Evolutionary conservation across 176 grass and related monocot genomes (phyloP).

Genomic region (Avena atlantica): DNA sequence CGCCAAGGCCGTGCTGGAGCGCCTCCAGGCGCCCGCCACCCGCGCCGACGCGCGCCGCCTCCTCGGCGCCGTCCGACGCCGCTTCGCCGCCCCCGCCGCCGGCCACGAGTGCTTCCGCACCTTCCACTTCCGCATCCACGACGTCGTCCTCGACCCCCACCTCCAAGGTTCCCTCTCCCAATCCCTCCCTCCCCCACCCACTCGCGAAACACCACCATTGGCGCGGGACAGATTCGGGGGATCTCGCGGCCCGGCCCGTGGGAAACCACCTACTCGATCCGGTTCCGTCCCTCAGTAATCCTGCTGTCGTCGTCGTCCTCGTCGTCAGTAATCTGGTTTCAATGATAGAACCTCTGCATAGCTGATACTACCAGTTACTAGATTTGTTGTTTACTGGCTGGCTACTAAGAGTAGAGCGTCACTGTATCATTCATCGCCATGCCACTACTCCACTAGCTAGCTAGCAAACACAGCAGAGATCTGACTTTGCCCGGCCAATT

Average conservation of each 20-base stretch:
- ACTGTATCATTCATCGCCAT: neutral
- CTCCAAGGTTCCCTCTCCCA: conserved; percentile 56
- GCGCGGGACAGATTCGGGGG: neutral
- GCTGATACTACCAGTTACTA: neutral
- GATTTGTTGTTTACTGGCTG: neutral
- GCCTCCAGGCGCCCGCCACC: conserved; percentile 59
- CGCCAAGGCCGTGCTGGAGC: conserved; percentile 76
- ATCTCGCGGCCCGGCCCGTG: neutral
- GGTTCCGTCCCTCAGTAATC: neutral
- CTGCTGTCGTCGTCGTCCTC: neutral
- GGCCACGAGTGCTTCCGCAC: conserved; percentile 72
- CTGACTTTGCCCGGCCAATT: neutral
- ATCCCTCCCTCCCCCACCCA: neutral
- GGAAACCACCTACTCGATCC: neutral
- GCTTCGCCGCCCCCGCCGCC: conserved; percentile 56
- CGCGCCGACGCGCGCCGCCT: conserved; percentile 75
- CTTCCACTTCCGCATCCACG: conserved; percentile 95
- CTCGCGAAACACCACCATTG: neutral
- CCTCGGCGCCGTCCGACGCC: conserved; percentile 68
- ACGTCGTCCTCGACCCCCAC: conserved; percentile 63
- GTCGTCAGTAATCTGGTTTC: neutral
- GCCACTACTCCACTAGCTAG: neutral
- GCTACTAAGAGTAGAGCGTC: neutral
- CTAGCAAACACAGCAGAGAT: neutral
- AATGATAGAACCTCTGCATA: neutral